A percentile compares a stretch with the other conserved stretches of the same genome.
Evolutionary conservation across 441 rosid genomes (phyloP).

Genomic region (Erodium moschatum): DNA sequence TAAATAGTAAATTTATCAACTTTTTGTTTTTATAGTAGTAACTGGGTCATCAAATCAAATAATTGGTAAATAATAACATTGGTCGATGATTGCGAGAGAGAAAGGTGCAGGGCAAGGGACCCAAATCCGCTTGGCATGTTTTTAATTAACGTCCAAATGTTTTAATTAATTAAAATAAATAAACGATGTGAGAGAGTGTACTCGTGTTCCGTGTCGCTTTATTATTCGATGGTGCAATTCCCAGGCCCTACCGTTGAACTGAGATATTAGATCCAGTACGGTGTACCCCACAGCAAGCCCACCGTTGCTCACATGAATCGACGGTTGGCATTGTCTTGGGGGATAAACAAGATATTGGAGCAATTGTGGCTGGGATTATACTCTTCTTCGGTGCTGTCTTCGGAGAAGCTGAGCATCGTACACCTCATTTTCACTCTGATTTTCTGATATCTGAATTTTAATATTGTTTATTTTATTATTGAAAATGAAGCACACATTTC

Average conservation of each 20-base stretch:
- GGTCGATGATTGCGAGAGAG: not conserved
- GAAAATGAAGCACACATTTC: slow-evolving; percentile 2
- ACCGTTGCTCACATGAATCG: not conserved
- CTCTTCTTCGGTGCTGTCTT: not conserved
- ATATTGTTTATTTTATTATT: not conserved
- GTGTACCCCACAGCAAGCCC: not conserved
- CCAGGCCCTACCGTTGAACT: too few species aligned
- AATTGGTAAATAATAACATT: not conserved
- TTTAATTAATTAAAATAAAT: not conserved
- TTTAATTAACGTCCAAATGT: not conserved
- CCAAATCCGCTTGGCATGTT: not conserved
- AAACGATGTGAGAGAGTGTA: not conserved
- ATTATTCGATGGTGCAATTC: too few species aligned
- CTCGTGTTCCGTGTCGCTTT: not conserved
- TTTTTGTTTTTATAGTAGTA: too few species aligned
- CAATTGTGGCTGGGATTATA: not conserved
- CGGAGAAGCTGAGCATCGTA: not conserved
- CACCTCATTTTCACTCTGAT: not conserved
- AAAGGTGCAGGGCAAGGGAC: not conserved
- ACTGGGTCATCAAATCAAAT: not conserved
- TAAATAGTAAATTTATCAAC: too few species aligned
- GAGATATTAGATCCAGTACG: not conserved
- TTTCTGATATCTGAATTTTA: not conserved
- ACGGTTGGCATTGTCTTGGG: not conserved
- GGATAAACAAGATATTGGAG: too few species aligned